These are phyloP conservation scores for Diplodia corticola DNA, from an alignment of 2,329 filamentous ascomycete species.

Conservation along the genomic window DNA sequence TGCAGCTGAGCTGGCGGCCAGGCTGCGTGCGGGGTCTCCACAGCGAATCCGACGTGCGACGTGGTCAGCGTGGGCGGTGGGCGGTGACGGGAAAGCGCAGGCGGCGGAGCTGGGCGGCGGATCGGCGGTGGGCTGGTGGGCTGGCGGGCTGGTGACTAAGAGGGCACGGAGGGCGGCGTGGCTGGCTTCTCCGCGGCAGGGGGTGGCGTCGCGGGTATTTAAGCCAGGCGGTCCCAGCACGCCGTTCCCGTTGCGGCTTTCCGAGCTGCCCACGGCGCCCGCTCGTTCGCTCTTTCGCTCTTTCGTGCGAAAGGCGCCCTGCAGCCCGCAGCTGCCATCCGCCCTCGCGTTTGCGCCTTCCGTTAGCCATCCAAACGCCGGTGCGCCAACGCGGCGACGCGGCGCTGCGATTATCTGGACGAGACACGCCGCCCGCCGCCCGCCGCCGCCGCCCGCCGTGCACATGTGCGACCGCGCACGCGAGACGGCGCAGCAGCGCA, in stretches of 20 bases:
- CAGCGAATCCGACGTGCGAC: slow-evolving; percentile 1
- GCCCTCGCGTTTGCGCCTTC: not conserved
- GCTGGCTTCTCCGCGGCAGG: not conserved
- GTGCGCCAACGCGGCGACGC: not conserved
- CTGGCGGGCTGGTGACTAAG: not conserved
- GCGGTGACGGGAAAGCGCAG: not conserved
- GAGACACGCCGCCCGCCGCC: not conserved
- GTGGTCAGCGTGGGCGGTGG: not conserved
- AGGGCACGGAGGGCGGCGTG: not conserved
- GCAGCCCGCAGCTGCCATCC: not conserved
- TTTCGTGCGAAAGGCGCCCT: not conserved
- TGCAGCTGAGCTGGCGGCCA: not conserved
- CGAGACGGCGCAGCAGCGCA: not conserved
- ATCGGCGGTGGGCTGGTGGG: not conserved
- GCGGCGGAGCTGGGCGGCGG: not conserved
- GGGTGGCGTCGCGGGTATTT: not conserved
- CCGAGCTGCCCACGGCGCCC: not conserved
- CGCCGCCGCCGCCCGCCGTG: not conserved
- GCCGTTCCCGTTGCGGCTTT: not conserved
- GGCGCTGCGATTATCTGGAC: not conserved
- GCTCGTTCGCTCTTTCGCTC: too few species aligned
- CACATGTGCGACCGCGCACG: not conserved
- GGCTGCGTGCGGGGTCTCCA: slow-evolving; percentile 12
- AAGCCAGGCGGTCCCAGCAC: not conserved
- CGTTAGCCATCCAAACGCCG: not conserved